Evolutionary conservation across 768 basidiomycete genomes (phyloP).

Genomic region (Xanthoconium stramineum): DNA sequence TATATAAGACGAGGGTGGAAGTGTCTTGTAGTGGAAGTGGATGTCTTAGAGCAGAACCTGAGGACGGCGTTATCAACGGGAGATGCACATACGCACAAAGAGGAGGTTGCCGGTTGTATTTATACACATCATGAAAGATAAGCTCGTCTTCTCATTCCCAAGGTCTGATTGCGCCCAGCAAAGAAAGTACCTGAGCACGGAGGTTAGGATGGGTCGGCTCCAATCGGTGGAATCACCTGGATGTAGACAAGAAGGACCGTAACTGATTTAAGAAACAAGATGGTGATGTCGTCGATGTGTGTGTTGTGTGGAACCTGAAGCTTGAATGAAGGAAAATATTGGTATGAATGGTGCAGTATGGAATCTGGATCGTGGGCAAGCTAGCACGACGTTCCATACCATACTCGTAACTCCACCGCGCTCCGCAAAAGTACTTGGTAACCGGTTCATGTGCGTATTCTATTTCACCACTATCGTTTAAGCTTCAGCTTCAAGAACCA

Average conservation of each 20-base stretch:
- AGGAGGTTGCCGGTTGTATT: not conserved
- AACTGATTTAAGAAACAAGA: no score
- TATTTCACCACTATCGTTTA: no score
- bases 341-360: no score
- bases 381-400: no score
- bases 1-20: conserved; percentile 18
- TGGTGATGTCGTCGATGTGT: not conserved
- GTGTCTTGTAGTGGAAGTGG: not conserved
- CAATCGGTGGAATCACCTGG: not conserved
- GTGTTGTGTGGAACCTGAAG: not conserved
- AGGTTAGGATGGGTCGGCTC: not conserved
- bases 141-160: no score
- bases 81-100: not conserved
- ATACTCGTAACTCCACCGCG: no score
- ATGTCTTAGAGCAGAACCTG: not conserved
- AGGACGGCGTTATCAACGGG: not conserved
- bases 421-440: no score
- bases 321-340: no score
- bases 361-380: no score
- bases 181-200: not conserved
- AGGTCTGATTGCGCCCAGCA: no score
- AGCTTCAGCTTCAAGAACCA: no score
- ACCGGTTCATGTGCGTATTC: no score
- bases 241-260: not conserved
- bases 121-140: not conserved